phyloP scores from a whole-genome alignment of 108 stramenopile species.

The Nitzschia inconspicua region DNA sequence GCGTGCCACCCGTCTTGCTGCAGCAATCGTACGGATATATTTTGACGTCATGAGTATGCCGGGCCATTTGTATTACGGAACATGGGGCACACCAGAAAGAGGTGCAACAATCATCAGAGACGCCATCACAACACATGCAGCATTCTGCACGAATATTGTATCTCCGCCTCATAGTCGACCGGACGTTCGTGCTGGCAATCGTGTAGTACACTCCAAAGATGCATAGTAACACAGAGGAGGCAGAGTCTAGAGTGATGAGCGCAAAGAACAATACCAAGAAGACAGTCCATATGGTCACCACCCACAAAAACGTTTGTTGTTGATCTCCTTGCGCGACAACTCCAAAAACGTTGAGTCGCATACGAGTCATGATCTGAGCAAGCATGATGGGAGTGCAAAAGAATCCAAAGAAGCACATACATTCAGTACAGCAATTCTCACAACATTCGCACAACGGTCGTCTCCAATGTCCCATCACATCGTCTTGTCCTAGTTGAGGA shows the following conservation, averaged over 20 bases:
- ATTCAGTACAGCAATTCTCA: not conserved
- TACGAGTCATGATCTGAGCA: constrained; percentile 49
- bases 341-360: constrained; percentile 37
- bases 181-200: constrained; percentile 9
- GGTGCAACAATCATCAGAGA: constrained; percentile 40
- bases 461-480: constrained; percentile 16
- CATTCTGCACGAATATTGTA: constrained; percentile 35
- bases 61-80: constrained; percentile 38
- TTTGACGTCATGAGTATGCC: constrained; percentile 41
- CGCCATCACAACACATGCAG: constrained; percentile 9
- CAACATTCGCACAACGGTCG: constrained; percentile 19
- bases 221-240: not conserved
- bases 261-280: not conserved
- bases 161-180: constrained; percentile 15
- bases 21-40: constrained; percentile 21
- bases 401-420: constrained; percentile 10
- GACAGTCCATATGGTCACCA: not conserved
- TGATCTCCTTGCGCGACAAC: constrained; percentile 1
- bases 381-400: constrained; percentile 20
- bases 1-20: constrained; percentile 24
- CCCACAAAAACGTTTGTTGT: constrained; percentile 1
- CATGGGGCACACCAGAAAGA: constrained; percentile 43
- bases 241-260: not conserved
- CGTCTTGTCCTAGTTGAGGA: not conserved
- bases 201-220: constrained; percentile 1